Evolutionary conservation across 1,284 basidiomycete genomes (phyloP), one percentile per base, ranked within the genome.

Genomic region (Cronartium ribicola): DNA sequence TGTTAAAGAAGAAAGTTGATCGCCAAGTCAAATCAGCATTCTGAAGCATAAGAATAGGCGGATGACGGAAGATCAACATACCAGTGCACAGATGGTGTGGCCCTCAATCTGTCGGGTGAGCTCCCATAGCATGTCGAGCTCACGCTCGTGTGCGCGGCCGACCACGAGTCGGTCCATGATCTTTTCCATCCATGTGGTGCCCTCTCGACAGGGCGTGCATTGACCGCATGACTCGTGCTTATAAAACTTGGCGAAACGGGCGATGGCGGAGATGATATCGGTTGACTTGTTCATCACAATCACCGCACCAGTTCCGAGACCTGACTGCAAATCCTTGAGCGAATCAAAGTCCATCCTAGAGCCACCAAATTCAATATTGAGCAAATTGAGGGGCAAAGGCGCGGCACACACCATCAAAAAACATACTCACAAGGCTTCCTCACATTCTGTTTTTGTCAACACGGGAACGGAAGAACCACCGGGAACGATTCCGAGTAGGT

Each of bases 211-310:
- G 2, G 94, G 94, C 5, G 95, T 98, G 82, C 94, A 98, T 83
- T 98, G 96, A 29, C 96, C 96, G 80, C 95, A 98, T 4, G 92
- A 95, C 83, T 98, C 96, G 84, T 98, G 95, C 83, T 97, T 96
- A 85, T 96, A 96, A 84, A 96, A 95, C 85, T 90, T 87, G 75
- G 93, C 85, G 84, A 98, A 97, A 62, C 94, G 89, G 11, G 95
- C 90, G 78, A 98, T 98, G 76, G 92, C 94, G 64, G 87, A 84
- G 77, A 96, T 88, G 74, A 98, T 89, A 81, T 98, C 95, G 48
- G 95, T 97, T 78, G 88, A 89, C 85, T 97, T 93, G 86, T 98
- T 89, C 94, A 98, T 98, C 78, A 98, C 95, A 78, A 98, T 98
- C 77, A 98, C 94, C 20, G 95, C 95, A 76, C 95, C 95, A 0